Evolutionary conservation across 352 stramenopile genomes (phyloP).

Genomic region (Globisporangium acanthophoron): DNA sequence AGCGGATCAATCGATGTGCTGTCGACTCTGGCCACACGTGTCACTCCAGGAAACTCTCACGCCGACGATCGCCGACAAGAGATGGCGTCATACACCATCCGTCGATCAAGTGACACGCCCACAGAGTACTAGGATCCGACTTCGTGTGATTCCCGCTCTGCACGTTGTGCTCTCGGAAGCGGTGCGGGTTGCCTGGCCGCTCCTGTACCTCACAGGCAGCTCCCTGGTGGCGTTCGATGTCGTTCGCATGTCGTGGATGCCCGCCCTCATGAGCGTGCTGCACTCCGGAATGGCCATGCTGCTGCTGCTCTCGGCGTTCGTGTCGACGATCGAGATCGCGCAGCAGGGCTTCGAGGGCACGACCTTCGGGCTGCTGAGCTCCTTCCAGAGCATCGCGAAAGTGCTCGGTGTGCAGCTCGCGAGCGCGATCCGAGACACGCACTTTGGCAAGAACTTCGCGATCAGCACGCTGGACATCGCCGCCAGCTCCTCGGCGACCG

Average conservation of each 20-base stretch:
- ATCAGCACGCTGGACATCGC: slow-evolving; percentile 4
- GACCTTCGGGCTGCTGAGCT: slow-evolving; percentile 30
- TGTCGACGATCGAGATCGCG: slow-evolving; percentile 38
- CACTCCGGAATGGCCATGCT: slow-evolving; percentile 12
- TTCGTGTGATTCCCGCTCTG: no score
- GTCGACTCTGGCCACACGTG: no score
- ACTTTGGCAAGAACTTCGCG: slow-evolving; percentile 3
- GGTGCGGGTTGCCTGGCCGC: slow-evolving; percentile 1
- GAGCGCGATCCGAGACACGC: slow-evolving; percentile 3
- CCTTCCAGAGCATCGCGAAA: slow-evolving; percentile 26
- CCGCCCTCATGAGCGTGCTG: slow-evolving; percentile 9
- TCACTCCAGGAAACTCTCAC: no score
- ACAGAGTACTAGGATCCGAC: no score
- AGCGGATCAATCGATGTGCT: no score
- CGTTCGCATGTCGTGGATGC: slow-evolving; percentile 19
- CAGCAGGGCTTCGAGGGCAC: slow-evolving; percentile 33
- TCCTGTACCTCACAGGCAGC: slow-evolving; percentile 8
- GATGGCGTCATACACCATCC: no score
- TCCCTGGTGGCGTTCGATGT: slow-evolving; percentile 21
- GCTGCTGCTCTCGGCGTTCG: slow-evolving; percentile 25
- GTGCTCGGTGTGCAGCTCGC: slow-evolving; percentile 23
- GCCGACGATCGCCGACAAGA: no score
- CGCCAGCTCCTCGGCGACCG: background rate
- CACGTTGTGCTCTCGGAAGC: no score
- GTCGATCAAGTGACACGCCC: no score